These are phyloP conservation scores for Sequoiadendron giganteum DNA, from an alignment of 75 land plant genomes.

Conservation along the genomic window DNA sequence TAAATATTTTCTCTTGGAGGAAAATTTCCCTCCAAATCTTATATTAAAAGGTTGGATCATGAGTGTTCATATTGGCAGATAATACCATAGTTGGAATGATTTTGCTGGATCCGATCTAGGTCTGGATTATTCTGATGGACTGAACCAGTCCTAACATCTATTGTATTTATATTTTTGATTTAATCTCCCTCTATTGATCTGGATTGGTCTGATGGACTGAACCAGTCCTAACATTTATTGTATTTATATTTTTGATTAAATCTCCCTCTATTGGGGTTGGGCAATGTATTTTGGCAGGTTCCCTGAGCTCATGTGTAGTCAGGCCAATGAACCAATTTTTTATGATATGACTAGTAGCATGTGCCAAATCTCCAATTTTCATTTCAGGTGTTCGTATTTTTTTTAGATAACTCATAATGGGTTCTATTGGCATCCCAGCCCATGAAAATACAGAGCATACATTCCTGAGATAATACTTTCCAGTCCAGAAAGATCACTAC, in stretches of 20 bases:
- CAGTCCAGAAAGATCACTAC: too few species aligned
- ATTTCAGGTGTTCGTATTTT: too few species aligned
- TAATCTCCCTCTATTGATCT: background rate
- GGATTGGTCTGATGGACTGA: background rate
- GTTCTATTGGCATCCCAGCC: too few species aligned
- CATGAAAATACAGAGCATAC: too few species aligned
- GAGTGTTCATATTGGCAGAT: background rate
- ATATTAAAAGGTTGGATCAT: background rate
- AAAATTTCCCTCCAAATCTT: background rate
- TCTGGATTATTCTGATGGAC: background rate
- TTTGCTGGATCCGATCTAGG: background rate
- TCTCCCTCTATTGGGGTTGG: background rate
- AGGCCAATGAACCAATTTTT: too few species aligned
- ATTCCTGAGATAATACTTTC: too few species aligned
- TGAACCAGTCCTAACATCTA: background rate
- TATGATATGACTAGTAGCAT: too few species aligned
- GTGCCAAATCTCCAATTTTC: too few species aligned
- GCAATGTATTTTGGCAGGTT: too few species aligned
- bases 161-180: background rate
- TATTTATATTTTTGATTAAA: background rate
- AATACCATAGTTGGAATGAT: background rate
- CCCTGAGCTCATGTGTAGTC: too few species aligned
- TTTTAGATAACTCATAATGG: too few species aligned
- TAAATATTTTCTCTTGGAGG: background rate
- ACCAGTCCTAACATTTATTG: background rate